phyloP scores from a whole-genome alignment of 768 basidiomycete genomes.

The Chalciporus piperatus region DNA sequence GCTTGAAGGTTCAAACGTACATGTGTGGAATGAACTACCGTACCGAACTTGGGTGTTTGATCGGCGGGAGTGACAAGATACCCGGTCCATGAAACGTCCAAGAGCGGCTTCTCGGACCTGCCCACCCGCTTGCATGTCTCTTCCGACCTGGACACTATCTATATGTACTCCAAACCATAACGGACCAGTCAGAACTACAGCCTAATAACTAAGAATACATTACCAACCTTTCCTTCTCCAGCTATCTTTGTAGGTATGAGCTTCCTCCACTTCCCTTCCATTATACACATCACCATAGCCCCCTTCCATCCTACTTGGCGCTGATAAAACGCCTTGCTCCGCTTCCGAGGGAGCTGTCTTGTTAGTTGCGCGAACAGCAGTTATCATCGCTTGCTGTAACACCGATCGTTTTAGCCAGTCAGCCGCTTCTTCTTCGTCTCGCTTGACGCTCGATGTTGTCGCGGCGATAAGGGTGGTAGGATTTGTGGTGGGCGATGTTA shows the following conservation, averaged over 20 bases:
- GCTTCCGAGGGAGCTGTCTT: constrained; percentile 48
- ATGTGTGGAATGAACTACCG: no score
- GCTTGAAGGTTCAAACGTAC: no score
- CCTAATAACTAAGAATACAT: background rate
- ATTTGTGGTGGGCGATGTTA: constrained; percentile 90
- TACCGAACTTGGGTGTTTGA: no score
- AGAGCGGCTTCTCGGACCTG: no score
- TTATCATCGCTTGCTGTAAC: constrained; percentile 42
- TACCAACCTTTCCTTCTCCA: constrained; percentile 33
- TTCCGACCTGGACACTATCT: no score
- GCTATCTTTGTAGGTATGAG: constrained; percentile 47
- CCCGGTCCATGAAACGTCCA: no score
- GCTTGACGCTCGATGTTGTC: constrained; percentile 85
- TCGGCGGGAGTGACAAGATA: no score
- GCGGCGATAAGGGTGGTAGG: constrained; percentile 80
- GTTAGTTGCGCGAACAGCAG: constrained; percentile 48
- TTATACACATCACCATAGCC: constrained; percentile 75
- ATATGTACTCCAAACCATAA: no score
- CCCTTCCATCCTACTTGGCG: constrained; percentile 49
- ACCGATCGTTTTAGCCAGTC: background rate
- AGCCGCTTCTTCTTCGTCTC: constrained; percentile 78
- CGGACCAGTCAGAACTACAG: no score
- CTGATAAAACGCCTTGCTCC: constrained; percentile 72
- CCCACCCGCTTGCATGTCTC: no score
- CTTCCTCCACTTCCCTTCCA: constrained; percentile 66